Base-by-base conservation (phyloP, 2,329 filamentous ascomycete species). In the Coniochaeta hoffmannii region DNA sequence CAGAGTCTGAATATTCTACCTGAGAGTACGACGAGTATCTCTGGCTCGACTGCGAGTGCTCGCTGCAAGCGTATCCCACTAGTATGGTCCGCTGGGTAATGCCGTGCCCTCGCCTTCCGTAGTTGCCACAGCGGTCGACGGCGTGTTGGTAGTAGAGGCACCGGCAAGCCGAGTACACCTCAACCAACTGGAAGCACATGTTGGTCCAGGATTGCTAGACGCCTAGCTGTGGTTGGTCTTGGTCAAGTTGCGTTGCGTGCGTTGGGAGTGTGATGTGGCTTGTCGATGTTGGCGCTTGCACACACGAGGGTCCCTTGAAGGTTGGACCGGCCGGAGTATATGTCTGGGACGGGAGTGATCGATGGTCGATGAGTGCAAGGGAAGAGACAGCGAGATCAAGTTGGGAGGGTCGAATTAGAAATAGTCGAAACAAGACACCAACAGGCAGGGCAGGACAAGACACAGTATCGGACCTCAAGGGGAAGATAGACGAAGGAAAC, bases 121-220 rank as follows among this genome's bases (percentile, higher is more conserved):
- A 90, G 34, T 83, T 78, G 51, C 84, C 77, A 68, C 91, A 96
- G 58, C 88, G 87, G 66, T 96, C 91, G 64, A 96, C 80, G 50
- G 89, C 85, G 69, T 96, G 92, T 66, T 87, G 81, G 76, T 93
- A 90, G 77, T 96, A 95, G 63, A 93, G 79, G 73, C 91, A 96
- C 60, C 85, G 82, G 79, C 91, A 96, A 55, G 87, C 89, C 55
- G 90, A 86, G 76, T 91, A 96, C 57, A 89, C 80, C 71, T 96
- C 91, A 64, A 93, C 77, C 59, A 96, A 74, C 73, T 92, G 89
- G 67, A 90, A 92, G 68, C 91, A 96, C 91, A 96, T 96, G 59
- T 61, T 77, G 69, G 66, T 35, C 58, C 58, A 53, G 17, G 24
- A 10, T 38, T 35, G 32, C 31, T 36, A 34, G 30, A 50, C 15